Evolutionary conservation across 129 eudicot species (phyloP).

Genomic region (Sambucus nigra): DNA sequence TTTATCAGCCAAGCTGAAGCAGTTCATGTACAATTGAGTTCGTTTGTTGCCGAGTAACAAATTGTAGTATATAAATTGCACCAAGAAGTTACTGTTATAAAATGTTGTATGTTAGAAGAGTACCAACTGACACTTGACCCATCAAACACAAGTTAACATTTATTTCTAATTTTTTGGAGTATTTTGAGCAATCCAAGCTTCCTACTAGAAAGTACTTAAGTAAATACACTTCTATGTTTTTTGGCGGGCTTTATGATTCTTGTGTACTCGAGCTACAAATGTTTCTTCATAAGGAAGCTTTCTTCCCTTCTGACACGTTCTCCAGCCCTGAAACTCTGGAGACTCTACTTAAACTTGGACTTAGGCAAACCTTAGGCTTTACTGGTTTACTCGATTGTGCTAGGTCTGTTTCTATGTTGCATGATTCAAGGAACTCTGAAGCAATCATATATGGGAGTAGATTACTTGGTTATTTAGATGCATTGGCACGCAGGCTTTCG

Average conservation of each 20-base stretch:
- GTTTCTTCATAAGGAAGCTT: constrained; percentile 55
- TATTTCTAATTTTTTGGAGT: too few species aligned
- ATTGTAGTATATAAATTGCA: too few species aligned
- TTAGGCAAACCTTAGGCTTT: constrained; percentile 49
- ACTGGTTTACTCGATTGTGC: constrained; percentile 87
- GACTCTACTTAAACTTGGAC: constrained; percentile 62
- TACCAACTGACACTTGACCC: too few species aligned
- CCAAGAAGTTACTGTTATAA: too few species aligned
- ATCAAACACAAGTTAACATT: too few species aligned
- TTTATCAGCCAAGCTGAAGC: too few species aligned
- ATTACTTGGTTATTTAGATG: constrained; percentile 58
- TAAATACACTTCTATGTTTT: neutral
- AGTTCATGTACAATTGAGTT: too few species aligned
- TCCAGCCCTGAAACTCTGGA: constrained; percentile 64
- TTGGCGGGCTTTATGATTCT: constrained; percentile 93
- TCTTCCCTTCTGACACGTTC: constrained; percentile 75
- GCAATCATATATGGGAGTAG: constrained; percentile 46
- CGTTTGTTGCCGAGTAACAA: too few species aligned
- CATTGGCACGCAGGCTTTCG: constrained; percentile 42
- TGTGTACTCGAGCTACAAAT: constrained; percentile 62
- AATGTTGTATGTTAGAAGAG: too few species aligned
- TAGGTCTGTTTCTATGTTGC: constrained; percentile 71
- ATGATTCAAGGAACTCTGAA: constrained; percentile 45
- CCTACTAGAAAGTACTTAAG: too few species aligned
- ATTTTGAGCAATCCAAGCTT: too few species aligned